Base-by-base conservation (phyloP, 805 yeast species). In the Yarrowia porcina region DNA sequence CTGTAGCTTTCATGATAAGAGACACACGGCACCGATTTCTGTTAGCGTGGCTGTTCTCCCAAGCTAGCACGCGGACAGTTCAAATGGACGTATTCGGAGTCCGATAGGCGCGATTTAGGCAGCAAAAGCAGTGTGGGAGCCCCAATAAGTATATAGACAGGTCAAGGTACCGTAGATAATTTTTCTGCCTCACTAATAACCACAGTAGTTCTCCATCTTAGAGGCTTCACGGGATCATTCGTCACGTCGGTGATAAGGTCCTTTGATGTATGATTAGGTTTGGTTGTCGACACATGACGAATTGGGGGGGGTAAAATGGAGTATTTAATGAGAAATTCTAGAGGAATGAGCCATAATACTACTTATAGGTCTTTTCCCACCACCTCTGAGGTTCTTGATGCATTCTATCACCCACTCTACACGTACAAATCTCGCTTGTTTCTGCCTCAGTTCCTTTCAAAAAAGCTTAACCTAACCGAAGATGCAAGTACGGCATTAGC, bases 231-330 rank as follows among this genome's bases (percentile, higher is more conserved):
- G 50, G 50, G 17, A 27, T 27, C 50, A 44, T 28, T 44, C 50
- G 50, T 44, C 50, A 44, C 4, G 35, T 18, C 23, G 36, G 36
- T 45, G 52, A 45, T 45, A 45, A 45, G 52, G 36, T 27, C 36
- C 52, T 13, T 18, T 45, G 44, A 45, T 45, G 52, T 30, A 28
- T 45, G 52, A 45, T 45, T 30, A 45, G 52, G 52, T 45, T 45
- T 45, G 21, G n/a, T 17, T 11, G n/a, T n/a, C 33, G 17, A 28
- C 50, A 42, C 28, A n/a, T 6, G 47, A 23, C 10, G 32, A 17
- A 3, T 5, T 3, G 4, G 21, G 17, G 17, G 9, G 27, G 15
- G 27, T 39, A 6, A 5, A 42, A 15, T n/a, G n/a, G 28, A 25
- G 28, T 25, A 5, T 4, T 25, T 25, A n/a, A n/a, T n/a, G n/a